These are phyloP conservation scores for Avena eriantha DNA, from an alignment of 176 grass and related monocot species.

Conservation along the genomic window DNA sequence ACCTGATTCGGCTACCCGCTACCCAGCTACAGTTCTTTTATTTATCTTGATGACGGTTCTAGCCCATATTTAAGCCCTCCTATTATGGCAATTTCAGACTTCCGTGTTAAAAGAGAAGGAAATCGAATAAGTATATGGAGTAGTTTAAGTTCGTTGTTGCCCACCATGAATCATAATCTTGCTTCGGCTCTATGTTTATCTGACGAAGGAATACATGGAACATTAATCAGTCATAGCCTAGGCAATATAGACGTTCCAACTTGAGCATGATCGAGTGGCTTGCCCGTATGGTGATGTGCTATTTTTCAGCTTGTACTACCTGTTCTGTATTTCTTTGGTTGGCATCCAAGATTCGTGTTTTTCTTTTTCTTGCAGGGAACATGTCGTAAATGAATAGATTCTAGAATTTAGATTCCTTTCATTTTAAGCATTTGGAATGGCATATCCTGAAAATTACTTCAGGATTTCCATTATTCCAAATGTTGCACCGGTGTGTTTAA, in stretches of 20 bases:
- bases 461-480: neutral
- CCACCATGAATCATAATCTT: too few relatives aligned
- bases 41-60: neutral
- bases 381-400: neutral
- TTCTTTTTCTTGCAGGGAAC: too few relatives aligned
- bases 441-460: neutral
- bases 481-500: neutral
- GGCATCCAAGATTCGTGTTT: too few relatives aligned
- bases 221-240: too few relatives aligned
- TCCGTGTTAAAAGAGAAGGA: neutral
- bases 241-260: too few relatives aligned
- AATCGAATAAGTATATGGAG: too few relatives aligned
- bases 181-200: too few relatives aligned
- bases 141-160: too few relatives aligned
- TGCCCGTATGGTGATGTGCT: too few relatives aligned
- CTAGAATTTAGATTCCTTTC: neutral
- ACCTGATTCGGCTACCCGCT: neutral
- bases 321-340: neutral
- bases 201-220: too few relatives aligned
- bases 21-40: neutral
- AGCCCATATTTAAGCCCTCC: neutral
- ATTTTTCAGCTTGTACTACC: too few relatives aligned
- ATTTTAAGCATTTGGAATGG: neutral
- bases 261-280: too few relatives aligned
- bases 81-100: neutral